Conservation (phyloP, 768 basidiomycete genomes). For the Myochromella boudieri region DNA sequence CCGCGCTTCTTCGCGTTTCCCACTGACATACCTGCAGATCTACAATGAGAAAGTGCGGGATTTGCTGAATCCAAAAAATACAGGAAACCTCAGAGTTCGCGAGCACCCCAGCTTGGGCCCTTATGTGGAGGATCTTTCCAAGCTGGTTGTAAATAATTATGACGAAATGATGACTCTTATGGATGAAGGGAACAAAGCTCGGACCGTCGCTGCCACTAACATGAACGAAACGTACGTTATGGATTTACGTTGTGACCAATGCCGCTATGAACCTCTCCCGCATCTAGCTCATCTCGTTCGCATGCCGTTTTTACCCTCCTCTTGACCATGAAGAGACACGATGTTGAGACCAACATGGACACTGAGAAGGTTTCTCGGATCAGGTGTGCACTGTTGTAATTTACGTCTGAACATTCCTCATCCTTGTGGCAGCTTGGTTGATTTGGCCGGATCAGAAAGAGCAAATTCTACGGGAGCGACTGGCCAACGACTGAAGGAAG, state of each 20-base stretch:
- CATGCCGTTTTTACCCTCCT: constrained; percentile 98
- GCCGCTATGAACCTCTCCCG: constrained; percentile 7
- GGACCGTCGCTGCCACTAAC: constrained; percentile 97
- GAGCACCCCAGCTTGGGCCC: constrained; percentile 96
- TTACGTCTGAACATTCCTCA: constrained; percentile 10
- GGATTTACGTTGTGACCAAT: constrained; percentile 1
- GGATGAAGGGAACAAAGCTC: constrained; percentile 99
- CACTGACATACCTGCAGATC: constrained; percentile 49
- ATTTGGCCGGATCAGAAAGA: constrained; percentile 94
- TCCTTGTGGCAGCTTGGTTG: constrained; percentile 67
- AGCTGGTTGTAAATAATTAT: constrained; percentile 87
- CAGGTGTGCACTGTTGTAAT: constrained; percentile 46
- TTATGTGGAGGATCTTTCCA: constrained; percentile 98
- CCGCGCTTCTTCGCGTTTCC: not conserved
- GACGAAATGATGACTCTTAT: constrained; percentile 99
- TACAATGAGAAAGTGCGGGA: constrained; percentile 99
- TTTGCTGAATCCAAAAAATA: constrained; percentile 95
- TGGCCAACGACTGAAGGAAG: constrained; percentile 93
- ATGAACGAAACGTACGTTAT: constrained; percentile 94
- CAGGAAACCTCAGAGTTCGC: constrained; percentile 92
- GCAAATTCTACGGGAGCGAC: constrained; percentile 98
- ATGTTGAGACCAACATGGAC: constrained; percentile 80
- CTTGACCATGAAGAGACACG: constrained; percentile 89
- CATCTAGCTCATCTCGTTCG: constrained; percentile 82
- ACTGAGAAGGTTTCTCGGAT: constrained; percentile 99